Base-by-base conservation (phyloP, 2,329 filamentous ascomycete species). In the Trichoderma asperellum region DNA sequence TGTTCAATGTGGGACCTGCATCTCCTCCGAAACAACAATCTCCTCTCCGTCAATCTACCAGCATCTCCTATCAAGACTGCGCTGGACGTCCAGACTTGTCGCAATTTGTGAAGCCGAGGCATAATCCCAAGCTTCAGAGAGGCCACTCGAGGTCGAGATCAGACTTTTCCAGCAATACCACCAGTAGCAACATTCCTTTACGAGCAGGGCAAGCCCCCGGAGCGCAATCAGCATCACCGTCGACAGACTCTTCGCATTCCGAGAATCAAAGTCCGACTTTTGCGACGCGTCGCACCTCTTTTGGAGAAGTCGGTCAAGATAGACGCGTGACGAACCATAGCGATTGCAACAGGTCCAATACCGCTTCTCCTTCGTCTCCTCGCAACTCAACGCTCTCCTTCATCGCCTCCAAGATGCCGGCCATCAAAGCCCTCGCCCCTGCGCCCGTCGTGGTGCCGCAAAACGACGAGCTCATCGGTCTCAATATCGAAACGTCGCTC, bases 401-500 rank as follows among this genome's bases (percentile, higher is more conserved):
- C 72, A 76, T 87, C 57, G 76, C 81, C 2, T 82, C 83, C 3
- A 80, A 82, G 61, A 79, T 85, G 76, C 81, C 84, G 5, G 79
- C 82, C 12, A 75, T 85, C 56, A 82, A 76, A 68, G 74, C 74
- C 27, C 66, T 66, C 71, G 56, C 73, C 27, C 72, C 72, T 11
- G 70, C 73, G 37, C 70, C 76, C 27, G 68, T 74, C 27, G n/a
- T 75, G 11, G 72, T 73, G 40, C 76, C 73, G 16, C 78, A 76
- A 29, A 79, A 85, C 67, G 87, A 89, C 70, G 86, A 88, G 69
- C 81, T 89, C 6, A 82, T 84, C 73, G 83, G 82, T 61, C 79
- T 90, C 60, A 83, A 89, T 74, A 81, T 90, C 49, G 83, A 86
- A 37, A 76, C 83, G 1, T 84, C 84, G 0, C 81, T 90, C 14